These are phyloP conservation scores for Aspergillus taichungensis DNA, from an alignment of 495 filamentous ascomycete genomes.

Conservation along the genomic window DNA sequence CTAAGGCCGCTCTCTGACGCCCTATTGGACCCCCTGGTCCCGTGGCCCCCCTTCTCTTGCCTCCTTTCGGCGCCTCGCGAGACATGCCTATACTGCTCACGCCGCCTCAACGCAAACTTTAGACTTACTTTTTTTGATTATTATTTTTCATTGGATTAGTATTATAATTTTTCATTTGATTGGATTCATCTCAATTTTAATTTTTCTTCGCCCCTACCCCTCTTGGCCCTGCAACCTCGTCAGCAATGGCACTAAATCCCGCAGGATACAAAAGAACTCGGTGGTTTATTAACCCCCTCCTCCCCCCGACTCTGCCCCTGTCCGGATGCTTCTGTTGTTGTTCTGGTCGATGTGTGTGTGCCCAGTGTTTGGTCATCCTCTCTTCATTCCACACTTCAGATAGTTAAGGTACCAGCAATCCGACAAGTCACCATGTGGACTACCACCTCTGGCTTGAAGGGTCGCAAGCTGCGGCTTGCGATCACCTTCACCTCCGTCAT, in stretches of 20 bases:
- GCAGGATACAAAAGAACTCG: background rate
- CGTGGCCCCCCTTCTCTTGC: background rate
- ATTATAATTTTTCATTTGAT: background rate
- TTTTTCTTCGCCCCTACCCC: too few relatives aligned
- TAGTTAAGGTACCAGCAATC: too few relatives aligned
- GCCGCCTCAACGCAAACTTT: too few relatives aligned
- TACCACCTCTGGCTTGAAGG: slow-evolving; percentile 25
- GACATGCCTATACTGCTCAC: slow-evolving; percentile 13
- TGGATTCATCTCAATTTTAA: too few relatives aligned
- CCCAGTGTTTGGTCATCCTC: too few relatives aligned
- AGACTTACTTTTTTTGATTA: slow-evolving; percentile 6
- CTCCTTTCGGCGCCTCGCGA: slow-evolving; percentile 1
- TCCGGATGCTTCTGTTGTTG: too few relatives aligned
- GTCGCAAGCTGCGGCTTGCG: slow-evolving; percentile 24
- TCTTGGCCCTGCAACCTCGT: too few relatives aligned
- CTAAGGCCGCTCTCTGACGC: background rate
- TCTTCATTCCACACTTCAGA: too few relatives aligned
- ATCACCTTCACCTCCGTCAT: slow-evolving; percentile 39
- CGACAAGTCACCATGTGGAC: slow-evolving; percentile 29
- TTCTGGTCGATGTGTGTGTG: too few relatives aligned
- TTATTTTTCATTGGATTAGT: slow-evolving; percentile 1
- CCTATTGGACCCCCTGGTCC: background rate
- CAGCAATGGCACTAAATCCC: background rate
- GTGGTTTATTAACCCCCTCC: too few relatives aligned
- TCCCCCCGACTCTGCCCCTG: too few relatives aligned